These are phyloP conservation scores for Trichopus zeylanicus DNA, from an alignment of 116 monocot species.

Conservation along the genomic window DNA sequence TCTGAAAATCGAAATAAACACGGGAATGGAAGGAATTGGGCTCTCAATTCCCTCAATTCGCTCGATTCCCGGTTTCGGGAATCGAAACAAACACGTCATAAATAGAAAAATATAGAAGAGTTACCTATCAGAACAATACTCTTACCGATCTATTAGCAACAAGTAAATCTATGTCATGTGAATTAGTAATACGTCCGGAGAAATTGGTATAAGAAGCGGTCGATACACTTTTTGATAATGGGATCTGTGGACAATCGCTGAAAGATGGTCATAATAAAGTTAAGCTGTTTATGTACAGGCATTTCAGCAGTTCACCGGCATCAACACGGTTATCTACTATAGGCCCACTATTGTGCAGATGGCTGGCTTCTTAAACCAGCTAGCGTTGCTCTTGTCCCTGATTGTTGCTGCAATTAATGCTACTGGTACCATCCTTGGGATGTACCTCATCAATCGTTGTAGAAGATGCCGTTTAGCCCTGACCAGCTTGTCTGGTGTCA, in stretches of 20 bases:
- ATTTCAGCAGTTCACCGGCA: slow-evolving; percentile 84
- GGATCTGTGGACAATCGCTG: too few species aligned
- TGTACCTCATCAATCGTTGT: slow-evolving; percentile 54
- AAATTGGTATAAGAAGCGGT: too few species aligned
- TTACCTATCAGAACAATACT: too few species aligned
- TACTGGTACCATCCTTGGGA: slow-evolving; percentile 50
- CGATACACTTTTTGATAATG: too few species aligned
- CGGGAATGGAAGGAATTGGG: too few species aligned
- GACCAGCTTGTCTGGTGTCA: slow-evolving; percentile 48
- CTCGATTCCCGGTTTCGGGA: too few species aligned
- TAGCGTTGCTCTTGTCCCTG: slow-evolving; percentile 60
- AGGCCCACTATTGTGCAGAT: slow-evolving; percentile 89
- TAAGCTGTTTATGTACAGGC: slow-evolving; percentile 33
- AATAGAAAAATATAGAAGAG: too few species aligned
- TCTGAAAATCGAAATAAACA: too few species aligned
- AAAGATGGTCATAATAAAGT: too few species aligned
- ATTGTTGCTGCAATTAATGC: slow-evolving; percentile 68
- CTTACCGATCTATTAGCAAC: too few species aligned
- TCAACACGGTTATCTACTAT: slow-evolving; percentile 94
- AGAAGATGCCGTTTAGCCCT: slow-evolving; percentile 56
- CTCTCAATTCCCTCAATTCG: too few species aligned
- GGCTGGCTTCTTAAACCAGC: slow-evolving; percentile 77
- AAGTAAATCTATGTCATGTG: not conserved
- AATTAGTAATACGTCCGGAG: not conserved
- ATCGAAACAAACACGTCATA: too few species aligned